These are phyloP conservation scores for Edaphochlamys debaryana DNA, from an alignment of 139 green algal species.

Conservation along the genomic window DNA sequence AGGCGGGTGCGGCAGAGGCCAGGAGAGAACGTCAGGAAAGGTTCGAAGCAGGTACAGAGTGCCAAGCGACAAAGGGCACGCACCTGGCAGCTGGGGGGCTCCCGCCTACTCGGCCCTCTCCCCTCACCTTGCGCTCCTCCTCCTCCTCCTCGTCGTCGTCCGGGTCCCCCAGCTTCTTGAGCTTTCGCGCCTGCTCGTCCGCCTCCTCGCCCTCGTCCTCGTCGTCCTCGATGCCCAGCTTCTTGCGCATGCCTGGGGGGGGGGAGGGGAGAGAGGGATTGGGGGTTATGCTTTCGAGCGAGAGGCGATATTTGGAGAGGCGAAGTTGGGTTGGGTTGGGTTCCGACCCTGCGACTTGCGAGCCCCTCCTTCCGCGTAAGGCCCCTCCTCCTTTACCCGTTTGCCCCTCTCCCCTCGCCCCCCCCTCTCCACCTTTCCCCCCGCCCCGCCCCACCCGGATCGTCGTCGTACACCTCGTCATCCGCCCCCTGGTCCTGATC, in stretches of 20 bases:
- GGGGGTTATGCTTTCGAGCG: too few species aligned
- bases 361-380: too few species aligned
- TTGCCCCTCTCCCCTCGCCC: too few species aligned
- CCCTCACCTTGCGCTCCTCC: neutral
- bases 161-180: constrained; percentile 29
- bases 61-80: neutral
- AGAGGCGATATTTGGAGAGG: too few species aligned
- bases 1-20: neutral
- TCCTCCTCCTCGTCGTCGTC: constrained; percentile 32
- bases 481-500: constrained; percentile 46
- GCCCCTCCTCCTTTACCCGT: too few species aligned
- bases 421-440: too few species aligned
- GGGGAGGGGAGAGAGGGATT: too few species aligned
- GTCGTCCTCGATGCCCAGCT: constrained; percentile 37
- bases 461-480: constrained; percentile 35
- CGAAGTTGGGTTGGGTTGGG: too few species aligned
- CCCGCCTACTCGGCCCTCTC: too few species aligned
- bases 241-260: constrained; percentile 28
- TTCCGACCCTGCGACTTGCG: too few species aligned
- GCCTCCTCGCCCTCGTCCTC: constrained; percentile 36
- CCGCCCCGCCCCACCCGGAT: constrained; percentile 16
- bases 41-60: neutral
- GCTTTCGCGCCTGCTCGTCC: constrained; percentile 22
- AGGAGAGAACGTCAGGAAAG: too few species aligned
- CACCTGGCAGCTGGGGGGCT: too few species aligned